Base-by-base conservation (phyloP, 1,284 basidiomycete species). In the Trichosporon sp. region DNA sequence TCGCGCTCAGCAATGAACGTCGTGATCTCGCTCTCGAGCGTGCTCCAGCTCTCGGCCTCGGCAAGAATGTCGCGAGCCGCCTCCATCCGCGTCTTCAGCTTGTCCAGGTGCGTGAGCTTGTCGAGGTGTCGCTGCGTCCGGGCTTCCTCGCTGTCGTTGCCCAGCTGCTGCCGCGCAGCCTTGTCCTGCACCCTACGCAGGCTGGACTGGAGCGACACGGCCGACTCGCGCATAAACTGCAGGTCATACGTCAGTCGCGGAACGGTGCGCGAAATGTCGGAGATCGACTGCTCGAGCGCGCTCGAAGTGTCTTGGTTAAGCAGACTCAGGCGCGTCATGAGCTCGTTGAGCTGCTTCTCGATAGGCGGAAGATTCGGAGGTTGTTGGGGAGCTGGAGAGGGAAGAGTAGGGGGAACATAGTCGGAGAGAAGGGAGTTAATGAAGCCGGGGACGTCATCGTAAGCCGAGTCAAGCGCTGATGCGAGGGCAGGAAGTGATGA, bases 41-140 rank as follows among this genome's bases (percentile, higher is more conserved):
- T 92, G 67, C 91, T 92, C 96, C 96, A 98, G 74, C 91, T 92
- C 85, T 97, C 92, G 26, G 95, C 94, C 80, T 97, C 94, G 40
- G 90, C 88, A 21, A 97, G 84, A 14, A 96, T 92, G 73, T 92
- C 92, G 37, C 93, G 87, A 1, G 93, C 89, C 1, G 90, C 89
- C 77, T 93, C 91, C 92, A 98, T 95, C 56, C 91, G 88, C 16
- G 86, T 86, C 80, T 94, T 96, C 46, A 94, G 88, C 8, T 88
- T 89, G 82, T 97, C 93, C 31, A 98, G 87, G 63, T 90, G 87
- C 70, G 90, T 88, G 8, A 98, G 84, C 59, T 88, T 88, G 67
- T 92, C 90, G 70, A 98, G 86, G 16, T 77, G 73, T 37, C 73
- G 74, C 51, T 76, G 72, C 6, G 81, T 81, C 56, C 72, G 73